Evolutionary conservation across 2,329 filamentous ascomycete species (phyloP).

Genomic region (Amauroascus niger): DNA sequence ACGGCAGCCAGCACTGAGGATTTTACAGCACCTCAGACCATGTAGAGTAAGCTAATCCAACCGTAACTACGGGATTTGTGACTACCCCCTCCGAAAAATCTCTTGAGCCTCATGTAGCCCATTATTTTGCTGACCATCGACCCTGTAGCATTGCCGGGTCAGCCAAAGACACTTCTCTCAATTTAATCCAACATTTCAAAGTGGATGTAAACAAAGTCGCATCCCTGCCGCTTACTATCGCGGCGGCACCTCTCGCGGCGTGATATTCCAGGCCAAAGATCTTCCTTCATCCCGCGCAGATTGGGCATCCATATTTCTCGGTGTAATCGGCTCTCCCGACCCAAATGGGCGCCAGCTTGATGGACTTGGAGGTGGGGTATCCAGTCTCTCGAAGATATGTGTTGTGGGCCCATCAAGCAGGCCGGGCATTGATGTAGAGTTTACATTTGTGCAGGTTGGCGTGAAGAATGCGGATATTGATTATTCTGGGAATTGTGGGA

Average conservation of each 20-base stretch:
- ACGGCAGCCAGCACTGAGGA: background rate
- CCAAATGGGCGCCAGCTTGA: constrained; percentile 59
- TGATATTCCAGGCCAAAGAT: constrained; percentile 49
- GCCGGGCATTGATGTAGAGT: constrained; percentile 50
- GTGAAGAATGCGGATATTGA: constrained; percentile 54
- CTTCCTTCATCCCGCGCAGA: constrained; percentile 40
- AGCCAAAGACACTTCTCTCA: constrained; percentile 1
- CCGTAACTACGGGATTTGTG: background rate
- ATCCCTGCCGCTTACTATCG: constrained; percentile 53
- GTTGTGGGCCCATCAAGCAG: constrained; percentile 48
- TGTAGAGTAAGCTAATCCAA: constrained; percentile 5
- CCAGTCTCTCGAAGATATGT: constrained; percentile 61
- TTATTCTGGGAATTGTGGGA: constrained; percentile 63
- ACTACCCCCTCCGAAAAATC: background rate
- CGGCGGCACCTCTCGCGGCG: constrained; percentile 59
- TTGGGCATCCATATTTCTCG: constrained; percentile 49
- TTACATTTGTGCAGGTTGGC: constrained; percentile 61
- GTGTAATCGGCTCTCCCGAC: constrained; percentile 57
- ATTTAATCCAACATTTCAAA: background rate
- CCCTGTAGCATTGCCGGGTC: background rate
- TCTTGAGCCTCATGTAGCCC: background rate
- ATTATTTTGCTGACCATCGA: background rate
- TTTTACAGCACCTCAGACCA: background rate
- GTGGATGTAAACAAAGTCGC: constrained; percentile 23
- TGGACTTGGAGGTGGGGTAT: constrained; percentile 60